Evolutionary conservation across 176 grass and related monocot species (phyloP), one percentile per base, ranked within the genome.

Genomic region (Melocanna baccifera): DNA sequence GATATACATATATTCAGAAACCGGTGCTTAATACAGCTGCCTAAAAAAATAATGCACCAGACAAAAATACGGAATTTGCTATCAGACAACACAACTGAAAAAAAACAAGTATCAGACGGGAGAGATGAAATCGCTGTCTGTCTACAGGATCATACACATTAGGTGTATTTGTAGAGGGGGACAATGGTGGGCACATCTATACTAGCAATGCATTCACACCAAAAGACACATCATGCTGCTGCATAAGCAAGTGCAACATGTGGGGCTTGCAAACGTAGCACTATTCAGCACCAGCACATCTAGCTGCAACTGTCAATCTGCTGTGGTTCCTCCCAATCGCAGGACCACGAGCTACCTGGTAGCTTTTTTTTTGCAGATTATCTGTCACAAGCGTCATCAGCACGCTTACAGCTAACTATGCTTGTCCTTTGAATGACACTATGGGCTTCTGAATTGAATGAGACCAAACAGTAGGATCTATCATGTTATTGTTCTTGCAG

Each of bases 341-440:
- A 86, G 93, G 93, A 90, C 90, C 93, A 81, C 93, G 34, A 81
- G 78, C 89, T 78, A 63, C 58, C 56, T 83, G 88, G 69, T 91
- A 91, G 86, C 89, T 88, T 92, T 94, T 79, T 88, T 79, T 88
- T 90, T 90, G 81, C 55, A 88, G 86, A 88, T 94, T 90, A 86
- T 83, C 87, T 94, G 91, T 91, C 88, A 89, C 71, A 81, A 87
- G 70, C 70, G 23, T 92, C 83, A 79, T 89, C 69, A 53, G 83
- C 67, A 72, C 46, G 61, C 83, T 91, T 75, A 91, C 91, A 92
- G 89, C 79, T 94, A 97, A 86, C 55, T 73, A 79, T 94, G 89
- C 41, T 82, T 94, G 91, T 90, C 63, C 85, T 92, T 92, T 88
- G 67, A 46, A 57, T 64, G 81, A 84, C 89, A 90, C 77, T 73